A percentile compares a stretch with the other conserved stretches of the same genome.
phyloP scores from a whole-genome alignment of 768 basidiomycete genomes.

The Russula brevipes region DNA sequence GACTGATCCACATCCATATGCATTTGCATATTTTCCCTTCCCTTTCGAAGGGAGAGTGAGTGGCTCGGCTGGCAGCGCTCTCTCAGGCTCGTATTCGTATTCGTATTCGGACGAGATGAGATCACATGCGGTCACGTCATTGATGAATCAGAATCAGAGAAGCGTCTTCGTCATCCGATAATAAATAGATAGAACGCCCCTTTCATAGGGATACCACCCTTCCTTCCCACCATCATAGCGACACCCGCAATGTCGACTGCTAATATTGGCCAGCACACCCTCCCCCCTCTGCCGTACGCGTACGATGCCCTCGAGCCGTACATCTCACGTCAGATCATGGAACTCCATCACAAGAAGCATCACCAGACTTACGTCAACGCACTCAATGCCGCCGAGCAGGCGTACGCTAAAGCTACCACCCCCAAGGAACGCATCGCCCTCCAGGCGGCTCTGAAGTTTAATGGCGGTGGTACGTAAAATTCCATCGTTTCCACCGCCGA shows the following conservation, averaged over 20 bases:
- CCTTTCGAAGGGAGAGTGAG: no score
- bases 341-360: constrained; percentile 90
- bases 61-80: no score
- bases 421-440: constrained; percentile 82
- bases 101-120: background rate
- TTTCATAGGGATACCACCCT: background rate
- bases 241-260: constrained; percentile 28
- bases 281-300: constrained; percentile 69
- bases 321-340: constrained; percentile 90
- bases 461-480: constrained; percentile 74
- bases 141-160: background rate
- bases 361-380: constrained; percentile 93
- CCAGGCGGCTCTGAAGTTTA: constrained; percentile 91
- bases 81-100: no score
- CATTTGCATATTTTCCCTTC: background rate
- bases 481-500: background rate
- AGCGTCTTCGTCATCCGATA: background rate
- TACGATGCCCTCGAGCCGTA: constrained; percentile 93
- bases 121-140: constrained; percentile 18
- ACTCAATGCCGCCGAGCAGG: constrained; percentile 82
- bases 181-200: constrained; percentile 20
- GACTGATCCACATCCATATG: background rate
- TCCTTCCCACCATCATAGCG: constrained; percentile 3
- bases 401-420: constrained; percentile 58
- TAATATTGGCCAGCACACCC: constrained; percentile 36